Base-by-base conservation (phyloP, 208 protist genomes). In the Leishmania aethiopica region DNA sequence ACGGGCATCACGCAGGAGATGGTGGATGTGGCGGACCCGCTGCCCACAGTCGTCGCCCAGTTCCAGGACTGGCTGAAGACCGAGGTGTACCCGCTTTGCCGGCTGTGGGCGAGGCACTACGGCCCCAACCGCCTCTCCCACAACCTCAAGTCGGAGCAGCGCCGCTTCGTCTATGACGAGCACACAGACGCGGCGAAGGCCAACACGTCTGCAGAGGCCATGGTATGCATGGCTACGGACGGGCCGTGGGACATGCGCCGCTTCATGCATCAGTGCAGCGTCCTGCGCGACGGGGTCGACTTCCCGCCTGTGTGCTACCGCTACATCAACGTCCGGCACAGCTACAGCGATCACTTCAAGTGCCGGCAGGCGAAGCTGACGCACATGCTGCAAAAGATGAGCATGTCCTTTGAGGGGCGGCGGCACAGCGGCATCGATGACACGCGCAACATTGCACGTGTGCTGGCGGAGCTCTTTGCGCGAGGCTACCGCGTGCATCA, bases 1-100 rank as follows among this genome's bases (percentile, higher is more conserved):
- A 99, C 98, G 0, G 98, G 98, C 74, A 99, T 99, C 81, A 95
- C 93, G 72, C 98, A 99, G 90, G 93, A 84, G 49, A 78, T 85
- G 79, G 95, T 99, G 5, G 97, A 99, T 81, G 79, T 81, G 11
- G 93, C 94, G 1, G 88, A 91, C 47, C 78, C 92, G 60, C 84
- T 98, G 42, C 87, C 88, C 1, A 88, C 78, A 1, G 96, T 97
- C 7, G 73, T 98, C 66, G 62, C 42, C 60, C 71, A 74, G 42
- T 96, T 98, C 60, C 77, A 91, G 51, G 64, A 42, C 32, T 98
- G 94, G 93, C 85, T 98, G 57, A 82, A 81, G 59, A 69, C 64
- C 22, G 88, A 88, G 25, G 82, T 98, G 25, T 97, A 96, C 80
- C 95, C 95, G 10, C 83, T 95, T 25, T 95, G 91, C 71, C 81